Evolutionary conservation across 768 basidiomycete genomes (phyloP).

Genomic region (Strobilomyces echinocephalus): DNA sequence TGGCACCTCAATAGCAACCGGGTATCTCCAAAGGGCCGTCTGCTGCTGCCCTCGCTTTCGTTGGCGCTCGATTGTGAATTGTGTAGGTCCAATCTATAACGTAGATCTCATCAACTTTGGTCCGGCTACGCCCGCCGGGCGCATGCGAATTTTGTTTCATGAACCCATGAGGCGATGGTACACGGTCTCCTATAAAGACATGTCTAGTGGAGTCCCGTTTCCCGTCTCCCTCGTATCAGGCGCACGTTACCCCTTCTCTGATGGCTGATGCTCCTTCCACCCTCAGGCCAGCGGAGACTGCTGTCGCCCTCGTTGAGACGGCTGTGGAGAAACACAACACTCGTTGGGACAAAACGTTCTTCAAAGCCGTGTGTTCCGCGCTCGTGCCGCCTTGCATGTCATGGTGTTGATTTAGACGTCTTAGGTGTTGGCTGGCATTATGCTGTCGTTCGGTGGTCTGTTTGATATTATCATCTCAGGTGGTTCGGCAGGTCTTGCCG

Average conservation of each 20-base stretch:
- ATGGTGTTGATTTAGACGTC: not conserved
- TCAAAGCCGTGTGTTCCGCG: slow-evolving; percentile 57
- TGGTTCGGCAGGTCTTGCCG: slow-evolving; percentile 48
- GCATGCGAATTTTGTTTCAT: slow-evolving; percentile 8
- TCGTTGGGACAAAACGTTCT: slow-evolving; percentile 53
- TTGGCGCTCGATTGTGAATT: not conserved
- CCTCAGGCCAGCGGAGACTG: slow-evolving; percentile 55
- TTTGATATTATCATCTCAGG: slow-evolving; percentile 57
- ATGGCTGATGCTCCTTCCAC: slow-evolving; percentile 38
- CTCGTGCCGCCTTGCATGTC: not conserved
- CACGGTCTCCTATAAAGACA: slow-evolving; percentile 18
- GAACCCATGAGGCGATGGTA: not conserved
- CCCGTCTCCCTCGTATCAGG: slow-evolving; percentile 2
- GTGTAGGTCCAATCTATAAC: not conserved
- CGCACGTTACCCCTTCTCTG: slow-evolving; percentile 2
- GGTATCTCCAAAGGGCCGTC: not conserved
- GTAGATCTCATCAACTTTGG: slow-evolving; percentile 2
- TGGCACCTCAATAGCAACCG: not conserved
- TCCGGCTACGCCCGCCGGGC: not conserved
- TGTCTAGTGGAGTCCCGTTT: not conserved
- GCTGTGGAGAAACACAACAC: slow-evolving; percentile 62
- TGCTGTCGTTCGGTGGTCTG: slow-evolving; percentile 73
- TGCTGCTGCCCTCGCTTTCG: not conserved
- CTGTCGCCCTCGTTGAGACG: slow-evolving; percentile 49
- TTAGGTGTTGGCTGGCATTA: slow-evolving; percentile 65